Evolutionary conservation across 1,139 yeast species (phyloP).

Genomic region (Hyphopichia wangnamkhiaoensis): DNA sequence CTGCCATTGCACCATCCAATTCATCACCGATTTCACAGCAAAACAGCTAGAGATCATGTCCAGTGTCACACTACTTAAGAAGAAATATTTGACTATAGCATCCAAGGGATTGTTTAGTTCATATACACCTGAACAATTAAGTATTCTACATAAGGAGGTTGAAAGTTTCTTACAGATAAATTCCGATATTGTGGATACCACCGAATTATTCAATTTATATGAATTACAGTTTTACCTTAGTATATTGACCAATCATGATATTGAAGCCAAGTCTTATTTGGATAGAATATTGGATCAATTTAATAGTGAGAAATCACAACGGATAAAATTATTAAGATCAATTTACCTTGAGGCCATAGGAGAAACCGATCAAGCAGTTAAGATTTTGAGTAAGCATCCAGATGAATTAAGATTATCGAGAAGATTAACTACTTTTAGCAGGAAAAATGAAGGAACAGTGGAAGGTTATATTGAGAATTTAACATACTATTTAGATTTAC

Average conservation of each 20-base stretch:
- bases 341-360: slow-evolving; percentile 59
- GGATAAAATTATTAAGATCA: slow-evolving; percentile 58
- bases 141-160: slow-evolving; percentile 32
- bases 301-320: slow-evolving; percentile 51
- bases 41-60: slow-evolving; percentile 8
- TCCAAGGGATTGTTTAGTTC: slow-evolving; percentile 38
- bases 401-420: slow-evolving; percentile 39
- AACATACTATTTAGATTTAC: slow-evolving; percentile 48
- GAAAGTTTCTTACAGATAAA: slow-evolving; percentile 28
- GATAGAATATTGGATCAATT: slow-evolving; percentile 69
- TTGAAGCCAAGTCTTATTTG: slow-evolving; percentile 66
- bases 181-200: slow-evolving; percentile 36
- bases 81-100: slow-evolving; percentile 25
- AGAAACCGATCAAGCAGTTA: slow-evolving; percentile 33
- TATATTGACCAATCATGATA: slow-evolving; percentile 64
- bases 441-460: slow-evolving; percentile 17
- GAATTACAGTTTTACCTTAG: slow-evolving; percentile 75
- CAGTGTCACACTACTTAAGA: slow-evolving; percentile 19
- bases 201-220: slow-evolving; percentile 58
- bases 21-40: no score
- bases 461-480: slow-evolving; percentile 49
- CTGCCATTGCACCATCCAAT: no score
- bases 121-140: slow-evolving; percentile 36
- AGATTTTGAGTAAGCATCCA: slow-evolving; percentile 36
- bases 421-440: slow-evolving; percentile 35